phyloP scores from a whole-genome alignment of 352 stramenopile genomes.

The Globisporangium nodosum region DNA sequence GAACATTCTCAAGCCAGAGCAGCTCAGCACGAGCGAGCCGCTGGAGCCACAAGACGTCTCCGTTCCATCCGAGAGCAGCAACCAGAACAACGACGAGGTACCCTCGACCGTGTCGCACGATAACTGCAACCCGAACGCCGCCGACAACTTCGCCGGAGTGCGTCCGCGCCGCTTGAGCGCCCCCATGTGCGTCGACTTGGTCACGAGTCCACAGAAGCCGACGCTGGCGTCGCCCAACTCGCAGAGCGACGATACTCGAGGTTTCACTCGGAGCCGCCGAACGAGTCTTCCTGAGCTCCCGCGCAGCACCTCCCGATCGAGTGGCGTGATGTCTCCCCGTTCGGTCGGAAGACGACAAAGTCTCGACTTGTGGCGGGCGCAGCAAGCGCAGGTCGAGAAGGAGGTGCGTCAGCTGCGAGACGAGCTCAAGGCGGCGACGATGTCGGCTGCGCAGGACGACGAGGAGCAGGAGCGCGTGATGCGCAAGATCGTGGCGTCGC shows the following conservation, averaged over 20 bases:
- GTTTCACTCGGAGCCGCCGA: conserved; percentile 3
- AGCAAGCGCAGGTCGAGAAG: conserved; percentile 36
- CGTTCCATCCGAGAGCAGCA: conserved; percentile 15
- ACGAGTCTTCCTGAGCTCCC: conserved; percentile 15
- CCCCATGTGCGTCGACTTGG: conserved; percentile 23
- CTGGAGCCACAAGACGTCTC: conserved; percentile 15
- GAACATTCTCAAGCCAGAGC: conserved; percentile 14
- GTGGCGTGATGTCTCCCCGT: conserved; percentile 17
- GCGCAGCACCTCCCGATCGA: neutral
- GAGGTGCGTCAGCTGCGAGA: conserved; percentile 40
- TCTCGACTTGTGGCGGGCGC: conserved; percentile 42
- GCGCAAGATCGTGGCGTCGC: conserved; percentile 53
- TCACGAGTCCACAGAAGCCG: conserved; percentile 22
- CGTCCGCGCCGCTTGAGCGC: conserved; percentile 8
- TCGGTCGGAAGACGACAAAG: conserved; percentile 38
- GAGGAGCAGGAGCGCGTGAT: conserved; percentile 63
- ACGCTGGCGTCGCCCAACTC: conserved; percentile 35
- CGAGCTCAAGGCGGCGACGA: conserved; percentile 45
- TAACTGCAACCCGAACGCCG: conserved; percentile 33
- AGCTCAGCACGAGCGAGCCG: neutral
- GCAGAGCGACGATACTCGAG: conserved; percentile 5
- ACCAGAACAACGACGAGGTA: conserved; percentile 11
- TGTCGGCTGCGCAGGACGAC: conserved; percentile 21
- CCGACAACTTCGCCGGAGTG: conserved; percentile 11
- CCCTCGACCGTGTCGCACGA: conserved; percentile 10